Base-by-base conservation (phyloP, 805 yeast species). In the Cyberlindnera bimundalis region DNA sequence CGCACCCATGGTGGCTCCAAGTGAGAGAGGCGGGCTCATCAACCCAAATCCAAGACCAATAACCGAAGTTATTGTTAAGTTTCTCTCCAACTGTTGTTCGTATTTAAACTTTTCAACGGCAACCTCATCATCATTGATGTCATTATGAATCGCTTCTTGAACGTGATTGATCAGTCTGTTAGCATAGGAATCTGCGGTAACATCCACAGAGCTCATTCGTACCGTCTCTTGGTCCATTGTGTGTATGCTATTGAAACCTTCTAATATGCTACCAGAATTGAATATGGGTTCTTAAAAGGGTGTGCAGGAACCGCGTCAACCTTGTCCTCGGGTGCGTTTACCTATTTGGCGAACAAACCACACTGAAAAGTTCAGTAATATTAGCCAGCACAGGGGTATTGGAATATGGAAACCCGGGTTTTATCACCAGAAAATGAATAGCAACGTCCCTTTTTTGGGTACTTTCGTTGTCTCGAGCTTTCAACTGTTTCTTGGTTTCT, bases 21-120 rank as follows among this genome's bases (percentile, higher is more conserved):
- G 71, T 1, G 91, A 89, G 51, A 84, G 72, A 0, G 90, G 91
- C 0, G 87, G 90, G 30, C 87, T 85, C 90, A 85, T 83, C 24
- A 85, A 63, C 1, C 89, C 79, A 57, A 85, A 84, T 0, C 93
- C 91, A 18, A 85, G 64, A 4, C 93, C 95, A 17, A 85, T 75
- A 33, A 85, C 77, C 0, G 90, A 81, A 1, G 78, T 67, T 10
- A 82, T 80, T 0, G 86, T 79, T 41, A 84, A 68, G 46, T 81
- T 79, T 50, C 87, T 70, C 44, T 77, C 78, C 44, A 85, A 64
- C 33, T 80, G 84, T 56, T 82, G 89, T 50, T 81, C 81, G 58
- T 85, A 84, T 40, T 77, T 76, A 67, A 84, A 82, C 52, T 79
- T 84, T 48, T 83, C 89, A 12, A 82, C 78, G 9, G 73, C 73